Percentiles rank a stretch among this genome's conserved stretches.
Evolutionary conservation across 2,329 filamentous ascomycete species (phyloP).

Genomic region (Claviceps arundinis): DNA sequence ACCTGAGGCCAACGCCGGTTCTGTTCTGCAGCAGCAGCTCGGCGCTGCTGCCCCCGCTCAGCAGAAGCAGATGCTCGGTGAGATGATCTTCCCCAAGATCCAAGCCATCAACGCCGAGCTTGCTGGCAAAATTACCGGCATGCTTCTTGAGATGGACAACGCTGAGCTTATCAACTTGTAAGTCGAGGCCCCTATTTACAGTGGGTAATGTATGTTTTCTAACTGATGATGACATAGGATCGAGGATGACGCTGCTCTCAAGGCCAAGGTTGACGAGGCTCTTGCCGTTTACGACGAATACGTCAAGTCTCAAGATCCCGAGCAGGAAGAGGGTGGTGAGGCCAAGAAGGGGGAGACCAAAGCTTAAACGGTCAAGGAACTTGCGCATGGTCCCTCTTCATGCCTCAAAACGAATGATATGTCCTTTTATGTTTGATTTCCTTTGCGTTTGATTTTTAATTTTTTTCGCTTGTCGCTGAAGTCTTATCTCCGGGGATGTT

Average conservation of each 20-base stretch:
- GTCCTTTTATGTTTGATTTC: constrained; percentile 11
- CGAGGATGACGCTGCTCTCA: constrained; percentile 77
- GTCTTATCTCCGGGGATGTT: constrained; percentile 3
- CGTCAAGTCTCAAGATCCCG: constrained; percentile 64
- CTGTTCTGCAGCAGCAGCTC: constrained; percentile 45
- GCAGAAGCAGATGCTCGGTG: constrained; percentile 98
- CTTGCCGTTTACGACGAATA: constrained; percentile 97
- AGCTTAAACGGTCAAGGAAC: constrained; percentile 18
- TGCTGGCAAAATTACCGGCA: constrained; percentile 98
- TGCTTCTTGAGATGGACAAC: constrained; percentile 99
- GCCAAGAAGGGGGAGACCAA: constrained; percentile 37
- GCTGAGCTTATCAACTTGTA: constrained; percentile 86
- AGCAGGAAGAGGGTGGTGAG: constrained; percentile 21
- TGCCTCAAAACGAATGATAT: neutral
- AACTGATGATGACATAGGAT: constrained; percentile 43
- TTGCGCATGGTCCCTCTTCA: constrained; percentile 3
- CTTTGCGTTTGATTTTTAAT: constrained; percentile 16
- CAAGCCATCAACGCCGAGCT: constrained; percentile 86
- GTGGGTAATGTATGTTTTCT: neutral
- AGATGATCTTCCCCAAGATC: constrained; percentile 98
- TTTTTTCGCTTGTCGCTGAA: neutral
- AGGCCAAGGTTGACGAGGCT: constrained; percentile 93
- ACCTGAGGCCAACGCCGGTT: constrained; percentile 17
- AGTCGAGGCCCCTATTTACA: constrained; percentile 32
- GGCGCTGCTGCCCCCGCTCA: constrained; percentile 48